phyloP scores from a whole-genome alignment of 179 eudicot species.

The Silene noctiflora region DNA sequence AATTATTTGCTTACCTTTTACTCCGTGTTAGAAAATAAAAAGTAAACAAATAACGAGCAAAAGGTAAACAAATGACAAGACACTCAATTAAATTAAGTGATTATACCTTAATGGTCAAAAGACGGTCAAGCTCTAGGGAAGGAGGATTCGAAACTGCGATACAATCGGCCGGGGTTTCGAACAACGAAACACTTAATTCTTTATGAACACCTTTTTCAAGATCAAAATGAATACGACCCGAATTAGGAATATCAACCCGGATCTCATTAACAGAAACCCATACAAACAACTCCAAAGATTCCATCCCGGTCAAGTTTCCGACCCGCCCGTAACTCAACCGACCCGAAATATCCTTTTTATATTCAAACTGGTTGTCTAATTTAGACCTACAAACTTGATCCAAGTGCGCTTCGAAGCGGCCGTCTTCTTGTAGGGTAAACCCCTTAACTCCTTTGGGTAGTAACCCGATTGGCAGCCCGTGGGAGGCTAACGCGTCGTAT shows the following conservation, averaged over 20 bases:
- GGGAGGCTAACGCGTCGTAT: conserved; percentile 50
- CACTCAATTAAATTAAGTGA: too few relatives aligned
- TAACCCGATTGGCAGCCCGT: conserved; percentile 70
- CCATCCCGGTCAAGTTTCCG: conserved; percentile 56
- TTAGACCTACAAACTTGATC: conserved; percentile 70
- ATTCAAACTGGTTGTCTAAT: conserved; percentile 69
- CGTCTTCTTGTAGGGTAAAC: conserved; percentile 41
- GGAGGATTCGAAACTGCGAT: conserved; percentile 32
- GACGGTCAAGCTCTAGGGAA: neutral
- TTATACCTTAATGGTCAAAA: conserved; percentile 4
- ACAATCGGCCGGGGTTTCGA: conserved; percentile 71
- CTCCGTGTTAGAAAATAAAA: too few relatives aligned
- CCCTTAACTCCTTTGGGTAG: conserved; percentile 66
- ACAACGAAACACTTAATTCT: conserved; percentile 66
- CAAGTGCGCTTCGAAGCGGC: conserved; percentile 49
- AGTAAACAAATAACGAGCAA: neutral
- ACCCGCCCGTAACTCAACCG: conserved; percentile 50
- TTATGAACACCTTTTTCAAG: conserved; percentile 70
- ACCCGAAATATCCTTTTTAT: conserved; percentile 61
- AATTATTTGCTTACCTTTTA: neutral
- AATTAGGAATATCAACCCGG: conserved; percentile 75
- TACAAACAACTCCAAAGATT: conserved; percentile 75
- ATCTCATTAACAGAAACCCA: conserved; percentile 79
- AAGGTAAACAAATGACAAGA: too few relatives aligned
- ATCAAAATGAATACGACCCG: conserved; percentile 80